These are phyloP conservation scores for Arabis hirsuta DNA, from an alignment of 345 rosid species.

Conservation along the genomic window DNA sequence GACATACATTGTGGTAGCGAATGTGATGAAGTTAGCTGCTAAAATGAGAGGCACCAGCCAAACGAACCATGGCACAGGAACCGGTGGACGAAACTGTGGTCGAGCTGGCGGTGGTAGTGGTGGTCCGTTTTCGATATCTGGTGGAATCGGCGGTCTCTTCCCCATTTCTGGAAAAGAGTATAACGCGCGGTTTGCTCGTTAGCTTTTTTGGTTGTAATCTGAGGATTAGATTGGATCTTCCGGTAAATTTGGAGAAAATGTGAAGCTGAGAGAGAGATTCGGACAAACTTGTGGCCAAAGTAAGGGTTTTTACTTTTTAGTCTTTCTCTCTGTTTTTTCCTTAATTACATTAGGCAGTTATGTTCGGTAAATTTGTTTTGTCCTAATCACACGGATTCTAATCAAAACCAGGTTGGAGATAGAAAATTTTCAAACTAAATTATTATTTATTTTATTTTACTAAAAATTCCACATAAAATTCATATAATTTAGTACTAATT, in stretches of 20 bases:
- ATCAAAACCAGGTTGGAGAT: conserved; percentile 25
- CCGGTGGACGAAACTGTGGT: conserved; percentile 49
- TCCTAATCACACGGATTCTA: conserved; percentile 22
- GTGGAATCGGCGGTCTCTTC: conserved; percentile 45
- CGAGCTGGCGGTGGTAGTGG: conserved; percentile 44
- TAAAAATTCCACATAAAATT: neutral
- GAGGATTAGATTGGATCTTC: conserved; percentile 20
- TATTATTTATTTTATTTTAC: neutral
- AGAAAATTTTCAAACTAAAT: neutral
- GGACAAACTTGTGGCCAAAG: conserved; percentile 45
- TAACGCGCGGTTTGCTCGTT: conserved; percentile 12
- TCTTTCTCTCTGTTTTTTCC: conserved; percentile 9
- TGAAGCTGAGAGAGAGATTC: conserved; percentile 40
- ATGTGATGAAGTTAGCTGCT: conserved; percentile 48
- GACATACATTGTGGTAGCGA: conserved; percentile 62
- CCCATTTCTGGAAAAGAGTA: conserved; percentile 45
- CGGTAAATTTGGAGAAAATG: conserved; percentile 11
- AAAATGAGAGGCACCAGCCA: conserved; percentile 77
- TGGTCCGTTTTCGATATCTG: conserved; percentile 41
- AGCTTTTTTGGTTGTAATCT: conserved; percentile 33
- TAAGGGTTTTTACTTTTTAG: conserved; percentile 1
- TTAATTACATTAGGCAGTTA: conserved; percentile 30
- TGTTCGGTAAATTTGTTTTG: conserved; percentile 37
- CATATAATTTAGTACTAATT: too few species aligned
- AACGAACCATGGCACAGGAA: conserved; percentile 58